Conservation (phyloP, 2,329 filamentous ascomycete species). For the Aspergillus uvarum region DNA sequence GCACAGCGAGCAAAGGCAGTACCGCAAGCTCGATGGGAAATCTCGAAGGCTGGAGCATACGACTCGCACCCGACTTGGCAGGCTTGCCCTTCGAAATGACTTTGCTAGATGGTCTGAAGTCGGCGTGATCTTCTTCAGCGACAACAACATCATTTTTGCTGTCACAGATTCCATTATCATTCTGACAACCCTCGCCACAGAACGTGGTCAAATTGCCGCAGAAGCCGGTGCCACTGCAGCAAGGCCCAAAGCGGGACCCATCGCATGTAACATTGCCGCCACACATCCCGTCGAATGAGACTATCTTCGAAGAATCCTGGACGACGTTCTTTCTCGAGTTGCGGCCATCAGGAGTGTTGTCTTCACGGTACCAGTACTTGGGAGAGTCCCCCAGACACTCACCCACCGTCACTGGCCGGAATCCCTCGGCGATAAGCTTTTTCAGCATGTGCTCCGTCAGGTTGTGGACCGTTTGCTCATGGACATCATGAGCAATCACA, state of each 20-base stretch:
- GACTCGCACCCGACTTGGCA: slow-evolving; percentile 14
- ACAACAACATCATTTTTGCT: slow-evolving; percentile 6
- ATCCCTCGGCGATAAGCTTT: slow-evolving; percentile 30
- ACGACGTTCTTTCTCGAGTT: slow-evolving; percentile 15
- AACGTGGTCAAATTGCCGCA: slow-evolving; percentile 34
- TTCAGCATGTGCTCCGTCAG: slow-evolving; percentile 44
- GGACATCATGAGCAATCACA: slow-evolving; percentile 45
- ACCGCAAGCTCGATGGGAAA: slow-evolving; percentile 4
- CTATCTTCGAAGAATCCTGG: slow-evolving; percentile 16
- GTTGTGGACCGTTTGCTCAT: slow-evolving; percentile 45
- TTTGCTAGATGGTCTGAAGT: neutral
- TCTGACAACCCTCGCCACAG: slow-evolving; percentile 35
- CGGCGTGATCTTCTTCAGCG: neutral
- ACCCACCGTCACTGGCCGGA: slow-evolving; percentile 44
- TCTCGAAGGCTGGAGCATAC: neutral
- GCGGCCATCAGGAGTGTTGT: slow-evolving; percentile 23
- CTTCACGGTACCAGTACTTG: slow-evolving; percentile 45
- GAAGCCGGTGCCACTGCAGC: slow-evolving; percentile 29
- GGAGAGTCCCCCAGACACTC: slow-evolving; percentile 43
- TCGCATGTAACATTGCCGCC: slow-evolving; percentile 35
- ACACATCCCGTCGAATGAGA: slow-evolving; percentile 38
- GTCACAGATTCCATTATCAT: slow-evolving; percentile 31
- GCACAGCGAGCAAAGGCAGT: slow-evolving; percentile 11
- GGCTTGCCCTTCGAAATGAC: slow-evolving; percentile 9
- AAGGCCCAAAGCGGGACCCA: slow-evolving; percentile 36